These are phyloP conservation scores for Penicillium vulpinum DNA, from an alignment of 2,329 filamentous ascomycete species.

Conservation along the genomic window DNA sequence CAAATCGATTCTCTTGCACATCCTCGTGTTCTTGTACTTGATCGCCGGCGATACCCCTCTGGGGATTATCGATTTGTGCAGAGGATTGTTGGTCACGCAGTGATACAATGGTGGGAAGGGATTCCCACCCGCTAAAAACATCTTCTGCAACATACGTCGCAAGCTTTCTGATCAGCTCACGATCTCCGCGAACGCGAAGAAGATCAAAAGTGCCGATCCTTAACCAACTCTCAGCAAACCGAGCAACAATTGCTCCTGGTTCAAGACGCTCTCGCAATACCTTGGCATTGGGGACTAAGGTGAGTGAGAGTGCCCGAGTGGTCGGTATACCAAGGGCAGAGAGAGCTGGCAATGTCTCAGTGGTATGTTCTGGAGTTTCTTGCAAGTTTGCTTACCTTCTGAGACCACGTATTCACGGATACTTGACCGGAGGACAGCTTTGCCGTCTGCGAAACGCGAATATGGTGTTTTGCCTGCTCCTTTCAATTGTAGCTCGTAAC, in stretches of 20 bases:
- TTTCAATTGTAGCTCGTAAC: constrained; percentile 92
- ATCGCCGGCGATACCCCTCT: constrained; percentile 56
- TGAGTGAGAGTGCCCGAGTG: constrained; percentile 82
- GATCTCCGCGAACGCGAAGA: constrained; percentile 77
- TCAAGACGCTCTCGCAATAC: constrained; percentile 80
- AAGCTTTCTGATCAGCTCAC: constrained; percentile 69
- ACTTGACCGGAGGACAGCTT: constrained; percentile 86
- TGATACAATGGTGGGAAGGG: constrained; percentile 63
- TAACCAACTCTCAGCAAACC: constrained; percentile 90
- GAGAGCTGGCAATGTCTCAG: constrained; percentile 49
- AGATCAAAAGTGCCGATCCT: constrained; percentile 95
- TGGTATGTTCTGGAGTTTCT: not conserved
- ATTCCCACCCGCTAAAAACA: constrained; percentile 84
- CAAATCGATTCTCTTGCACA: constrained; percentile 79
- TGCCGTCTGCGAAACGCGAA: constrained; percentile 92
- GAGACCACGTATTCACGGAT: constrained; percentile 94
- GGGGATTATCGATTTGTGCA: constrained; percentile 45
- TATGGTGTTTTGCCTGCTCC: constrained; percentile 93
- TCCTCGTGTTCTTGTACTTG: constrained; percentile 67
- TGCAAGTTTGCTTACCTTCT: constrained; percentile 57
- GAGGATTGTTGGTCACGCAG: constrained; percentile 43
- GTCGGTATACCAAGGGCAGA: constrained; percentile 82
- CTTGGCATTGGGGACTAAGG: constrained; percentile 68
- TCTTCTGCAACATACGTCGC: constrained; percentile 84
- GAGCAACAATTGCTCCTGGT: constrained; percentile 86